A percentile compares a stretch with the other conserved stretches of the same genome.
Conservation (phyloP, 768 basidiomycete species). For the Mycena olivaceomarginata region DNA sequence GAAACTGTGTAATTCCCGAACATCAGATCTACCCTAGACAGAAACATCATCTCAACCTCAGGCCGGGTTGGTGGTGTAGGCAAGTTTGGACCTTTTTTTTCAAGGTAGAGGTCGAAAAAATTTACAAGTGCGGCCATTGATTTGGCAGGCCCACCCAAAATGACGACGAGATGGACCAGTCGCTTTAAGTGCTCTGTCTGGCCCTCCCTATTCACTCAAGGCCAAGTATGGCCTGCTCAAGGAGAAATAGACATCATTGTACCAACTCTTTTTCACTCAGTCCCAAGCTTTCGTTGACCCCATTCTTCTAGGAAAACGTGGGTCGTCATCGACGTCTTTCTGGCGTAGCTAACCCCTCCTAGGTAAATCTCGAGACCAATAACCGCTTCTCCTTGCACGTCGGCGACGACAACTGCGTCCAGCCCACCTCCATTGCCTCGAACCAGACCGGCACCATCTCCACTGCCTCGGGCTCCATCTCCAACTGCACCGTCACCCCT, state of each 20-base stretch:
- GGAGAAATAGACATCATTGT: conserved; percentile 81
- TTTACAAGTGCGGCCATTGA: no score
- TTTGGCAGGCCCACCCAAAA: no score
- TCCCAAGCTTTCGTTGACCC: neutral
- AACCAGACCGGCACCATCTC: conserved; percentile 47
- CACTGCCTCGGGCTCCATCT: conserved; percentile 46
- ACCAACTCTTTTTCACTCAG: neutral
- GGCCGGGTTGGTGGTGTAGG: no score
- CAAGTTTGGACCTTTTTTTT: no score
- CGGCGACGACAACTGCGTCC: conserved; percentile 59
- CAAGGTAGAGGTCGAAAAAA: no score
- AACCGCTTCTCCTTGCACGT: conserved; percentile 80
- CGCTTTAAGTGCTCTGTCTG: conserved; percentile 42
- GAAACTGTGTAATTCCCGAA: no score
- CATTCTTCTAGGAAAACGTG: conserved; percentile 29
- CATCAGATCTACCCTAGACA: no score
- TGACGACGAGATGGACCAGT: no score
- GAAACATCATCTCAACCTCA: no score
- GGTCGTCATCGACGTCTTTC: neutral
- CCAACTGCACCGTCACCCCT: conserved; percentile 39
- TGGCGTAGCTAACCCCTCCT: neutral
- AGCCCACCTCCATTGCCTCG: conserved; percentile 45
- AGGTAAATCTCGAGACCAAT: conserved; percentile 49
- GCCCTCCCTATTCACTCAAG: conserved; percentile 40
- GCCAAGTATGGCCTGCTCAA: conserved; percentile 60